Evolutionary conservation across 129 eudicot species (phyloP).

Genomic region (Flaveria robusta): DNA sequence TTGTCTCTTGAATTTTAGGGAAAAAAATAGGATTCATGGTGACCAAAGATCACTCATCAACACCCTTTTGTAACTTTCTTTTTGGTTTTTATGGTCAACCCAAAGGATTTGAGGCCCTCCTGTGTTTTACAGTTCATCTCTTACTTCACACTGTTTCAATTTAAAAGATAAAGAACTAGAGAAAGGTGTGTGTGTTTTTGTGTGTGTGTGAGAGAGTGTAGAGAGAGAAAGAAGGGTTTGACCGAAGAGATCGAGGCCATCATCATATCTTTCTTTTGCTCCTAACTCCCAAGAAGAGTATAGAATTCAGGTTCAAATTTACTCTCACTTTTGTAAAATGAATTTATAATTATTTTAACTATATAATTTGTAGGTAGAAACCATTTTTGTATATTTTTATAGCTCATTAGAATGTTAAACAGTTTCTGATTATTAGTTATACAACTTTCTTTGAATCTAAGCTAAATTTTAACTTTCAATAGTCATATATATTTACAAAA

Average conservation of each 20-base stretch:
- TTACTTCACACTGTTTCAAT: slow-evolving; percentile 35
- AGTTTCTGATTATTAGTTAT: slow-evolving; percentile 5
- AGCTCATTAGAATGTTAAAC: neutral
- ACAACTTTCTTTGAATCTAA: neutral
- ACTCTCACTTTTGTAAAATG: neutral
- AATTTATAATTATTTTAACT: neutral
- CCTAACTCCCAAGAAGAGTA: slow-evolving; percentile 39
- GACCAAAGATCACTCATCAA: slow-evolving; percentile 35
- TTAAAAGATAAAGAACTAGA: slow-evolving; percentile 23
- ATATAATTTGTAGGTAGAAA: neutral
- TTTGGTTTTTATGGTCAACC: slow-evolving; percentile 37
- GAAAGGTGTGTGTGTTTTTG: neutral
- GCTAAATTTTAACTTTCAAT: too few species aligned
- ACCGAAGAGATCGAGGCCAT: slow-evolving; percentile 47
- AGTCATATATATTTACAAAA: too few species aligned
- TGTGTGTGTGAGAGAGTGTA: neutral
- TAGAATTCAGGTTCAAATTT: slow-evolving; percentile 35
- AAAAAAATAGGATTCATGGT: slow-evolving; percentile 21
- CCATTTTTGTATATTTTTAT: neutral
- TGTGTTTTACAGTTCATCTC: slow-evolving; percentile 25
- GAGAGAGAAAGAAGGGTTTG: slow-evolving; percentile 34
- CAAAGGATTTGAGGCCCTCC: slow-evolving; percentile 25
- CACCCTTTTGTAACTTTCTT: slow-evolving; percentile 36
- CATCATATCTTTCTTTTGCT: slow-evolving; percentile 37
- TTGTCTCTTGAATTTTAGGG: slow-evolving; percentile 35